Evolutionary conservation across 2,329 filamentous ascomycete species (phyloP).

Genomic region (Colletotrichum lentis): DNA sequence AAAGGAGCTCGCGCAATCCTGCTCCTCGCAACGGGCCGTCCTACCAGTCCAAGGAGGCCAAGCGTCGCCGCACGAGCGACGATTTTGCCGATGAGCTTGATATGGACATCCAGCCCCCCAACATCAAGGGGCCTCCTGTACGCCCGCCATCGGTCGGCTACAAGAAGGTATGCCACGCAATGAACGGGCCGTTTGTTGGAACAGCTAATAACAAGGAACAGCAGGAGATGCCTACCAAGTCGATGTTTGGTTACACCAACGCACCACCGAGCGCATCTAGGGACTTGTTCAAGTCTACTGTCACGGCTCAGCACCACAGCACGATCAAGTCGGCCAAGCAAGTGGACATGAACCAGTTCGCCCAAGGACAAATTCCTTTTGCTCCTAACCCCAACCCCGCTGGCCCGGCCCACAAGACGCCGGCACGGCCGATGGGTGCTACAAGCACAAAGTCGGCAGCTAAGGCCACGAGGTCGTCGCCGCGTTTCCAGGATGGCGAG

Average conservation of each 20-base stretch:
- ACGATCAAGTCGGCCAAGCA: conserved; percentile 72
- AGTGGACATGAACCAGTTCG: conserved; percentile 85
- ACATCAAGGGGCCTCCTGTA: conserved; percentile 82
- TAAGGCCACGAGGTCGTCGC: conserved; percentile 74
- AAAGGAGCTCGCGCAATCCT: conserved; percentile 58
- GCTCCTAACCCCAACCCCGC: conserved; percentile 71
- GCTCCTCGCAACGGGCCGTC: conserved; percentile 63
- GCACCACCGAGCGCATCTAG: conserved; percentile 62
- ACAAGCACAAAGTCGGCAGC: conserved; percentile 62
- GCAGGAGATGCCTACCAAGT: conserved; percentile 69
- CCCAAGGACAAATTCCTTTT: conserved; percentile 89
- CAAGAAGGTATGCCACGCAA: conserved; percentile 67
- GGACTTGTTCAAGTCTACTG: conserved; percentile 71
- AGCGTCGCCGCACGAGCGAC: conserved; percentile 81
- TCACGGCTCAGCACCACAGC: conserved; percentile 72
- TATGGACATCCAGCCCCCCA: conserved; percentile 64
- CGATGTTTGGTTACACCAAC: conserved; percentile 69
- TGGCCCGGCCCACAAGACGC: conserved; percentile 72
- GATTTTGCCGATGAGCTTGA: conserved; percentile 71
- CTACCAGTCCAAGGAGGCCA: conserved; percentile 75
- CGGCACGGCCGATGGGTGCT: conserved; percentile 62
- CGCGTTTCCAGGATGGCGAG: conserved; percentile 88
- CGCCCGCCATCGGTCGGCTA: conserved; percentile 73
- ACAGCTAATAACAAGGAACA: conserved; percentile 12
- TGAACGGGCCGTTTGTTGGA: not conserved